Percentiles rank a stretch among this genome's conserved stretches.
Evolutionary conservation across 352 stramenopile genomes (phyloP).

Genomic region (Globisporangium paddicum): DNA sequence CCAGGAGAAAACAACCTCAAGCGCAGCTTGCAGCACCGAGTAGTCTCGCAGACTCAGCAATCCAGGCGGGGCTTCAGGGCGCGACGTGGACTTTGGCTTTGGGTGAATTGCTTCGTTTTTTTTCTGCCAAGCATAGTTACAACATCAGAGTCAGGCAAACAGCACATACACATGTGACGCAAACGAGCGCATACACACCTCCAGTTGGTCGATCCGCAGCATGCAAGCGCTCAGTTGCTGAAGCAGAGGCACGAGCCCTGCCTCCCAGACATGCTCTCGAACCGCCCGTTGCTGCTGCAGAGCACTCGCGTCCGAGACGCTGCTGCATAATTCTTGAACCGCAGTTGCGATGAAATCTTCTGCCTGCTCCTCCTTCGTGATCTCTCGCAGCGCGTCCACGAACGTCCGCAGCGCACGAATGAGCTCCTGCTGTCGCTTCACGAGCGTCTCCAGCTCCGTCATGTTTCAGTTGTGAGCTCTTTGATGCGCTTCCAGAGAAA

Average conservation of each 20-base stretch:
- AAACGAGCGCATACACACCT: background rate
- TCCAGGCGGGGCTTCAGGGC: conserved; percentile 44
- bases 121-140: background rate
- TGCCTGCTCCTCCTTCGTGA: conserved; percentile 29
- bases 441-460: conserved; percentile 19
- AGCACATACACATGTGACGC: background rate
- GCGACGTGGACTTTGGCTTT: conserved; percentile 8
- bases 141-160: background rate
- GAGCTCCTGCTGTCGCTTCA: conserved; percentile 43
- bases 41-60: conserved; percentile 83
- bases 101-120: background rate
- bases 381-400: conserved; percentile 59
- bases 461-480: conserved; percentile 2
- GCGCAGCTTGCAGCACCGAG: conserved; percentile 69
- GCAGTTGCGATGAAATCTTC: conserved; percentile 20
- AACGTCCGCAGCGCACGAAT: conserved; percentile 56
- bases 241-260: conserved; percentile 34
- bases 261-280: conserved; percentile 22
- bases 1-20: conserved; percentile 79
- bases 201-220: conserved; percentile 14
- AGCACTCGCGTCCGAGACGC: background rate
- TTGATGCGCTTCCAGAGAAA: conserved; percentile 7
- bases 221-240: conserved; percentile 42
- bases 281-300: background rate
- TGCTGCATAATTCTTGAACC: conserved; percentile 27